A percentile compares a stretch with the other conserved stretches of the same genome.
phyloP scores from a whole-genome alignment of 768 basidiomycete genomes.

The Boletus sp. region DNA sequence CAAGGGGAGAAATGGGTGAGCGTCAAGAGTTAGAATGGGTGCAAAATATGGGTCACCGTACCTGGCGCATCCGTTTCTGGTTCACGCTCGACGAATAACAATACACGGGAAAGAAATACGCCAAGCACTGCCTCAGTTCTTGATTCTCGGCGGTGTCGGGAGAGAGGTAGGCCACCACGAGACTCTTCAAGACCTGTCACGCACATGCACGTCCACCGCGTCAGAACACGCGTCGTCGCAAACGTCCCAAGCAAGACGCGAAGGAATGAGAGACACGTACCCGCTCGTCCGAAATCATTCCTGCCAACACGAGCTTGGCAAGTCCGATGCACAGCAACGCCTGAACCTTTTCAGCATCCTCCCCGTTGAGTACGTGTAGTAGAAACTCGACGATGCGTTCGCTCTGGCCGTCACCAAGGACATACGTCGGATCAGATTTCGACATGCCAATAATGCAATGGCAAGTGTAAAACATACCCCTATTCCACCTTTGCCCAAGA shows the following conservation, averaged over 20 bases:
- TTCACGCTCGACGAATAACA: conserved; percentile 77
- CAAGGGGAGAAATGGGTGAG: neutral
- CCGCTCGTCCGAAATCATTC: conserved; percentile 68
- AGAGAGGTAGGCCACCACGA: conserved; percentile 67
- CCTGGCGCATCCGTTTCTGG: conserved; percentile 69
- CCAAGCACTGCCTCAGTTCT: conserved; percentile 79
- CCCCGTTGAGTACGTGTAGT: conserved; percentile 46
- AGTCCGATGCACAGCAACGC: conserved; percentile 76
- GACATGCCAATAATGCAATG: neutral
- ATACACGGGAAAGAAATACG: conserved; percentile 84
- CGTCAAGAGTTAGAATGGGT: neutral
- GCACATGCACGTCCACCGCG: neutral
- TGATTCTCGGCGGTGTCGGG: conserved; percentile 81
- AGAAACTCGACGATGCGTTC: conserved; percentile 69
- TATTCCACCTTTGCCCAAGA: conserved; percentile 48
- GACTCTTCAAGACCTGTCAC: conserved; percentile 44
- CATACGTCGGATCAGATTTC: neutral
- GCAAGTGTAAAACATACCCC: conserved; percentile 26
- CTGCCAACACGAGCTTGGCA: conserved; percentile 81
- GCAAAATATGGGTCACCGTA: neutral
- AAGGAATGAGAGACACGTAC: conserved; percentile 40
- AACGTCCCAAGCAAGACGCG: neutral
- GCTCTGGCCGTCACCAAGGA: conserved; percentile 29
- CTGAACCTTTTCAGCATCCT: conserved; percentile 63
- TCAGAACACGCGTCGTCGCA: neutral